Conservation (phyloP, 176 grass and related monocot genomes). For the Lolium rigidum region DNA sequence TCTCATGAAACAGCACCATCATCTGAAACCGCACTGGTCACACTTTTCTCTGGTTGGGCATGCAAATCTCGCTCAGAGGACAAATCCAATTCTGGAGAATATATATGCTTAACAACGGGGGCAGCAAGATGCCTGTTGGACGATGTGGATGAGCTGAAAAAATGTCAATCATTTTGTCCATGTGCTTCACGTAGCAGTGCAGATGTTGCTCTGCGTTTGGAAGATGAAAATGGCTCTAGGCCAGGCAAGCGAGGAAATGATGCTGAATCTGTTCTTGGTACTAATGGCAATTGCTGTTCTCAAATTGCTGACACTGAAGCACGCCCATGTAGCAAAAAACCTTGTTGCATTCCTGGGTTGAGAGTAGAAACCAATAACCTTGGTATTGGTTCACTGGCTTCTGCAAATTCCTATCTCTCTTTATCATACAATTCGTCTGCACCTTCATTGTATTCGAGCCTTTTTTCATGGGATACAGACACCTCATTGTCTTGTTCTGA, state of each 20-base stretch:
- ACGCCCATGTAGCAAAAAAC: conserved; percentile 59
- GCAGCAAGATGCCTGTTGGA: conserved; percentile 46
- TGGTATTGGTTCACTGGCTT: conserved; percentile 54
- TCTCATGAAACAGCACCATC: conserved; percentile 68
- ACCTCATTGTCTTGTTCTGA: conserved; percentile 55
- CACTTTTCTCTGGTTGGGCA: conserved; percentile 93
- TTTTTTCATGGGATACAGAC: conserved; percentile 89
- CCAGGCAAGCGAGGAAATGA: conserved; percentile 61
- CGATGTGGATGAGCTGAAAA: conserved; percentile 54
- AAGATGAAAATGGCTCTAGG: conserved; percentile 55
- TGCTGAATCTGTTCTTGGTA: conserved; percentile 47
- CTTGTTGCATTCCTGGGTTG: conserved; percentile 85
- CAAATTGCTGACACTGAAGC: conserved; percentile 50
- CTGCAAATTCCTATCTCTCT: conserved; percentile 58
- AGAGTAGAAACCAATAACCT: conserved; percentile 72
- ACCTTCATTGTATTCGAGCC: conserved; percentile 87
- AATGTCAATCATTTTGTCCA: conserved; percentile 64
- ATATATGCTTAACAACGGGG: conserved; percentile 71
- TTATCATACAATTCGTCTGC: conserved; percentile 62
- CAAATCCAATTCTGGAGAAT: conserved; percentile 71
- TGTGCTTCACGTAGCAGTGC: conserved; percentile 59
- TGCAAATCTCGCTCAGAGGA: conserved; percentile 78
- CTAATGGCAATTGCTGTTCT: conserved; percentile 49
- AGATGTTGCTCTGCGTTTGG: conserved; percentile 30
- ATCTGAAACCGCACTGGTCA: conserved; percentile 84